Base-by-base conservation (phyloP, 495 filamentous ascomycete genomes). In the Neurospora sp. region DNA sequence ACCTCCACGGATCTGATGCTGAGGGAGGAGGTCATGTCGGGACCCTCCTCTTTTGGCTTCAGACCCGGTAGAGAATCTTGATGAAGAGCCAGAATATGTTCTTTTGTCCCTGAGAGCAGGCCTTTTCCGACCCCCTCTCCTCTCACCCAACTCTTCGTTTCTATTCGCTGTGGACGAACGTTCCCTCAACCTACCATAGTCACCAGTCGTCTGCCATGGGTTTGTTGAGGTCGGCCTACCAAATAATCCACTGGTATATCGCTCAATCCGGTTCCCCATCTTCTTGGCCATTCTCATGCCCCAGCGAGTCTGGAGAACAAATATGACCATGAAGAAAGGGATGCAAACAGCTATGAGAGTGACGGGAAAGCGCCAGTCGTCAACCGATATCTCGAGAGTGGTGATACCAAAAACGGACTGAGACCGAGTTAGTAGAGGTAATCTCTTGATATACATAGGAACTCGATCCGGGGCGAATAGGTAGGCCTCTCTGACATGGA, bases 361-460 rank as follows among this genome's bases (percentile, higher is more conserved):
- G 6, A 78, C 75, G 11, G 77, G 70, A 41, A 82, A 82, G 10
- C 73, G 73, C 79, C 79, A 81, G 73, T 82, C 78, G 1, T 72
- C 41, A 3, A 73, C 69, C 12, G 59, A n/a, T 69, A 81, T 77
- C 18, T 73, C 68, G 27, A 82, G 68, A 11, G 76, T 76, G 1
- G 79, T 79, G 35, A 84, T 83, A 68, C 80, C 80, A 22, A 82
- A 81, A 72, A 82, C 77, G 40, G 68, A 42, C 75, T 76, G 31
- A 18, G 73, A 69, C n/a, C 27, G 46, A 1, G 14, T 35, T 35
- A 73, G 12, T n/a, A n/a, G n/a, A n/a, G n/a, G n/a, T n/a, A n/a
- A n/a, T 20, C 6, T 18, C n/a, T 18, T 20, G 12, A 11, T 5
- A 31, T 40, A 10, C 1, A 5, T 5, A 37, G n/a, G 16, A 42